Evolutionary conservation across 805 yeast genomes (phyloP).

Genomic region (Candida argentea): DNA sequence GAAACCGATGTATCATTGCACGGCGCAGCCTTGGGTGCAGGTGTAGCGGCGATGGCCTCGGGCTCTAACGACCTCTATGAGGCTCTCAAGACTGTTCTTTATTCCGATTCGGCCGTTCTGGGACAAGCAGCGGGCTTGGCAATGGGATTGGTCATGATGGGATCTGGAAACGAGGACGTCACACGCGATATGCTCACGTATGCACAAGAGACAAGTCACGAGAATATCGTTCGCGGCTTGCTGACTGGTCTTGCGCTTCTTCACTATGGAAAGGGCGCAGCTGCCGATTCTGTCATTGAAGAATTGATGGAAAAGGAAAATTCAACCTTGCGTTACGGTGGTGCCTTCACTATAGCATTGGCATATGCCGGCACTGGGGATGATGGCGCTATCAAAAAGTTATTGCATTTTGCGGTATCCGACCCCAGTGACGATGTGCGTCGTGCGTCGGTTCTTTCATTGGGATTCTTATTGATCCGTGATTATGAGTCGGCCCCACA

Average conservation of each 20-base stretch:
- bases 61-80: conserved; percentile 67
- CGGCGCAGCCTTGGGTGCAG: conserved; percentile 92
- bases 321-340: conserved; percentile 87
- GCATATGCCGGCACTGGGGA: conserved; percentile 97
- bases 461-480: conserved; percentile 85
- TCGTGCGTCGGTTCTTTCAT: conserved; percentile 86
- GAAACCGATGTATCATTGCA: conserved; percentile 80
- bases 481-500: conserved; percentile 92
- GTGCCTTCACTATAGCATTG: conserved; percentile 85
- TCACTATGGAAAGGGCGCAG: conserved; percentile 76
- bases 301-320: conserved; percentile 64
- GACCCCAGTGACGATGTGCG: conserved; percentile 95
- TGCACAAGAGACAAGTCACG: conserved; percentile 94
- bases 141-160: conserved; percentile 93
- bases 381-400: conserved; percentile 73
- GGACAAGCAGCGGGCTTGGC: conserved; percentile 96
- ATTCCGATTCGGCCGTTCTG: conserved; percentile 84
- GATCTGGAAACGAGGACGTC: conserved; percentile 67
- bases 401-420: conserved; percentile 89
- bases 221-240: conserved; percentile 87
- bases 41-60: conserved; percentile 95
- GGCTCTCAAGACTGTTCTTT: conserved; percentile 72
- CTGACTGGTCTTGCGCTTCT: conserved; percentile 83
- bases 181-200: conserved; percentile 74
- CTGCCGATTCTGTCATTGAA: conserved; percentile 61